Percentiles rank a stretch among this genome's conserved stretches.
Evolutionary conservation across 2,329 filamentous ascomycete genomes (phyloP).

Genomic region (Penicillium janthinellum): DNA sequence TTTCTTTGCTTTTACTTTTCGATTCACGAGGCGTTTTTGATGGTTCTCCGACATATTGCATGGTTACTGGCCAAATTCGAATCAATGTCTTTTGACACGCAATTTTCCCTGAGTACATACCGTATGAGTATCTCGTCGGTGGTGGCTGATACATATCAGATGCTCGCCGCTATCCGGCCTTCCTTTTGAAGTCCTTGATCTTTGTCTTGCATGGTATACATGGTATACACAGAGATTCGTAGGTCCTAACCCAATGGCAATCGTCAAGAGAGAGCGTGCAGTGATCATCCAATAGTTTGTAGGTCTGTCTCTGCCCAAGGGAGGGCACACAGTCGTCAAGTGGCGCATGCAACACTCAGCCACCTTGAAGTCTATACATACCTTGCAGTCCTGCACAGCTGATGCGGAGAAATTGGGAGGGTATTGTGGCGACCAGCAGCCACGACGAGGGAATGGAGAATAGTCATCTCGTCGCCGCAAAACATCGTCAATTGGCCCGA

Average conservation of each 20-base stretch:
- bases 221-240: not conserved
- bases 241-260: not conserved
- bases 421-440: not conserved
- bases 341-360: not conserved
- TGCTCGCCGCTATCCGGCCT: not conserved
- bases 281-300: not conserved
- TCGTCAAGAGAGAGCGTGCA: constrained; percentile 2
- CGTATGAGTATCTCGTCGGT: not conserved
- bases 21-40: constrained; percentile 24
- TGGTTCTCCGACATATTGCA: constrained; percentile 23
- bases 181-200: not conserved
- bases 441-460: not conserved
- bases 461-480: not conserved
- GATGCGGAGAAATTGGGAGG: not conserved
- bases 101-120: not conserved
- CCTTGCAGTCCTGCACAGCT: not conserved
- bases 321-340: not conserved
- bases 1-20: constrained; percentile 10
- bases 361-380: not conserved
- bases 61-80: constrained; percentile 23
- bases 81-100: constrained; percentile 12
- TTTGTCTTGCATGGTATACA: not conserved
- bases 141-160: not conserved
- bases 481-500: not conserved
- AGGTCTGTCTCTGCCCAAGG: not conserved